Evolutionary conservation across 495 filamentous ascomycete genomes (phyloP), one percentile per base, ranked within the genome.

Genomic region (Hypoxylon trugodes): DNA sequence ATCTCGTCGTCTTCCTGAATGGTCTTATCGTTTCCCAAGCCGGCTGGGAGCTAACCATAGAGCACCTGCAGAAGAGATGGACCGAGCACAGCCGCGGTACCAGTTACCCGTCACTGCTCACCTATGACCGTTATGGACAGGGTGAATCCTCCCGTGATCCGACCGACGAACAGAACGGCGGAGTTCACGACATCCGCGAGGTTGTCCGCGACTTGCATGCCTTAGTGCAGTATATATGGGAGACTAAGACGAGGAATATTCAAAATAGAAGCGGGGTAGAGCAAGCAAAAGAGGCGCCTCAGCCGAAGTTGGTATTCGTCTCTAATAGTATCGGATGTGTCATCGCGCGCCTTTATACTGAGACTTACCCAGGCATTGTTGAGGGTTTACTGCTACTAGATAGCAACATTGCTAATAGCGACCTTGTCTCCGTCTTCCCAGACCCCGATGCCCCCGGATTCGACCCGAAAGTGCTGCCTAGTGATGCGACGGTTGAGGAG

Each of bases 91-190:
- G 66, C 46, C 15, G 36, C 4, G 21, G 41, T 6, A 28, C 62
- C 12, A 49, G 59, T 6, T 69, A 67, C 16, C 82, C 84, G 6
- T 69, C 79, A 6, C 74, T 87, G 22, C 78, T 90, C 2, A 79
- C 79, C 40, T 89, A 88, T 64, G 87, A 90, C 73, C 84, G 87
- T 33, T 88, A 79, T 64, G 86, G 87, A 24, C 86, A 89, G 68
- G 86, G 86, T 3, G 65, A 78, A 42, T 85, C 84, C 1, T 79
- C 81, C 46, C 75, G 72, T 2, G 85, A 89, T 67, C 86, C 87
- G 0, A 40, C 70, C 4, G 84, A 88, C 48, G 61, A 67, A 5
- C 70, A 69, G 7, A 38, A 66, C 32, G 69, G 58, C 19, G 69
- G 67, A 6, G 61, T 79, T 15, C 87, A 89, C 69, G 81, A 86